Evolutionary conservation across 1,284 basidiomycete genomes (phyloP).

Genomic region (Pulchroboletus neoregius): DNA sequence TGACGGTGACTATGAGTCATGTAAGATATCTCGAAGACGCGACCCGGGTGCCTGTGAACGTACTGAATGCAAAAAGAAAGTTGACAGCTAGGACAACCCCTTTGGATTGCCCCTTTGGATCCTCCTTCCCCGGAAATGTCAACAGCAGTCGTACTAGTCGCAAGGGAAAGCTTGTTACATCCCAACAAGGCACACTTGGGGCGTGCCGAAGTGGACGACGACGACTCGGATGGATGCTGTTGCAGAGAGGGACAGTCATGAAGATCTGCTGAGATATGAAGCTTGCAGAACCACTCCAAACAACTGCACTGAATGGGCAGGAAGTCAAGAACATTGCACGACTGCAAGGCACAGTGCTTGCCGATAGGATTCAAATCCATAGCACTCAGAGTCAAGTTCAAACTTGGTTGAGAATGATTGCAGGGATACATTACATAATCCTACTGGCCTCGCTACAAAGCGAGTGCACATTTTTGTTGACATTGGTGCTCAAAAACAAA

Average conservation of each 20-base stretch:
- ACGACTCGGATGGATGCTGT: conserved; percentile 1
- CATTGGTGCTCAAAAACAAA: conserved; percentile 9
- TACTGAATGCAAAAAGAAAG: conserved; percentile 63
- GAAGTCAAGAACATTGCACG: conserved; percentile 49
- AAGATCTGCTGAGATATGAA: conserved; percentile 50
- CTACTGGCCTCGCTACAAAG: neutral
- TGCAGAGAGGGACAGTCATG: conserved; percentile 48
- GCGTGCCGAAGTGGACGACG: conserved; percentile 28
- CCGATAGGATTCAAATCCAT: conserved; percentile 43
- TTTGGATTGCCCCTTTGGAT: conserved; percentile 8
- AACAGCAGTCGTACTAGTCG: conserved; percentile 33
- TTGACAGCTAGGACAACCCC: conserved; percentile 50
- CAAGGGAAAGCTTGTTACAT: conserved; percentile 56
- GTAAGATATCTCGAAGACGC: conserved; percentile 12
- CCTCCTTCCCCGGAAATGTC: conserved; percentile 29
- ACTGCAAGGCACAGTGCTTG: conserved; percentile 42
- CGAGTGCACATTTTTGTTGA: neutral
- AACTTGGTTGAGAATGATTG: no score
- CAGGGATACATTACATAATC: conserved; percentile 8
- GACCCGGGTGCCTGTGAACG: conserved; percentile 15
- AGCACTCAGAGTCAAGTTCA: neutral
- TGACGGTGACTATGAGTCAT: conserved; percentile 52
- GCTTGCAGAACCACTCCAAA: conserved; percentile 43
- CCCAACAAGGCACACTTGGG: conserved; percentile 46
- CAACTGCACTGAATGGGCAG: conserved; percentile 50